These are phyloP conservation scores for Puccinia novopanici DNA, from an alignment of 1,284 basidiomycete species.

Conservation along the genomic window DNA sequence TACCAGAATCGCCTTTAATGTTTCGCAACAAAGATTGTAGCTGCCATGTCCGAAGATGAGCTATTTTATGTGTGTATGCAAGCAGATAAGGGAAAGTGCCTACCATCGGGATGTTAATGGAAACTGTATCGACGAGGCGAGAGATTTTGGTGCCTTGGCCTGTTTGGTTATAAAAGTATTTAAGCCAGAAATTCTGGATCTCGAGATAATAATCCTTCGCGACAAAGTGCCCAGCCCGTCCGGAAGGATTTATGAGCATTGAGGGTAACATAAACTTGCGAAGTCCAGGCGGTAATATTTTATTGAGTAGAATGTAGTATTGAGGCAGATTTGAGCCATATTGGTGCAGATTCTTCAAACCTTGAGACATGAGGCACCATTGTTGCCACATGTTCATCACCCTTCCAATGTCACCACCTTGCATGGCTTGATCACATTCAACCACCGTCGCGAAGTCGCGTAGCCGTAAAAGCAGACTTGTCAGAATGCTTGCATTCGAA, in stretches of 20 bases:
- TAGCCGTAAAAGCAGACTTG: too few relatives aligned
- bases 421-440: background rate
- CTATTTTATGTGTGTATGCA: background rate
- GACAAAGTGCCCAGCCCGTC: background rate
- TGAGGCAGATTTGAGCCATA: background rate
- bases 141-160: background rate
- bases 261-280: background rate
- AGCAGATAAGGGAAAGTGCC: background rate
- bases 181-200: background rate
- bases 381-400: background rate
- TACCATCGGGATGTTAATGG: background rate
- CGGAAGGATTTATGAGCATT: background rate
- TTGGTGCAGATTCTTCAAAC: background rate
- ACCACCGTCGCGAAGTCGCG: background rate
- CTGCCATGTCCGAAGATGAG: background rate
- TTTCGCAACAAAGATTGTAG: background rate
- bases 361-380: background rate
- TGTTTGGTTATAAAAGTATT: too few relatives aligned
- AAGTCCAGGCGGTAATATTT: too few relatives aligned
- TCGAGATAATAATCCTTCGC: background rate
- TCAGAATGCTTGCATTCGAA: too few relatives aligned
- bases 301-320: background rate
- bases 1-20: background rate
- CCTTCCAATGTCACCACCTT: background rate
- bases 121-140: background rate